Evolutionary conservation across 2,329 filamentous ascomycete species (phyloP).

Genomic region (Phyllosticta ampelicida): DNA sequence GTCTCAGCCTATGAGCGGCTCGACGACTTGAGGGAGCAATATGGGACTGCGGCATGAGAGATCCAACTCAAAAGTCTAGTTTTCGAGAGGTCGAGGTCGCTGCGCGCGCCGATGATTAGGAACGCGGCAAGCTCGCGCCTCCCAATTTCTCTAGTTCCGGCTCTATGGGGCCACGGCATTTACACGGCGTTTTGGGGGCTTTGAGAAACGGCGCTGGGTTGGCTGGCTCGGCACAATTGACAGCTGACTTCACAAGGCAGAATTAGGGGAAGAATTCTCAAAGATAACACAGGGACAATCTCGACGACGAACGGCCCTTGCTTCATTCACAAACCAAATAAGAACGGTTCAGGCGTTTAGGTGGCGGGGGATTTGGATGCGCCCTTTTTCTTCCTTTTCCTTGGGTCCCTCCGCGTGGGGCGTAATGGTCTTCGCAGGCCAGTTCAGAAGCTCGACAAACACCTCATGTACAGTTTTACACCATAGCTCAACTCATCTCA

Average conservation of each 20-base stretch:
- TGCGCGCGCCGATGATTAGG: background rate
- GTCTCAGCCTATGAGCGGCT: constrained; percentile 54
- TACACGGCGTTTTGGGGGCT: background rate
- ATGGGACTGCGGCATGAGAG: background rate
- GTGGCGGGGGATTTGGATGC: no score
- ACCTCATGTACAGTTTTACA: no score
- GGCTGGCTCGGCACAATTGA: background rate
- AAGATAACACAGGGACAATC: no score
- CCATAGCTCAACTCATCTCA: no score
- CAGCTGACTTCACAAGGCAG: background rate
- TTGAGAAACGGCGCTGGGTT: background rate
- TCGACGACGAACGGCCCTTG: no score
- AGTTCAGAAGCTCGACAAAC: no score
- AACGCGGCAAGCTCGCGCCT: background rate
- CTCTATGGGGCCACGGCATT: background rate
- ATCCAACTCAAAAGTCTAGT: background rate
- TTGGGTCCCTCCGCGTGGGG: no score
- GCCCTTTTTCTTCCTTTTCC: no score
- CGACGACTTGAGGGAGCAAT: background rate
- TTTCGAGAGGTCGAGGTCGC: background rate
- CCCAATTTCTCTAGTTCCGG: background rate
- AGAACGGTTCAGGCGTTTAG: no score
- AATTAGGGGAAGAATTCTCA: no score
- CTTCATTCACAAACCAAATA: no score
- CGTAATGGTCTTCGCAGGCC: no score